Evolutionary conservation across 768 basidiomycete genomes (phyloP), one percentile per base, ranked within the genome.

Genomic region (Naganishia vishniacii): DNA sequence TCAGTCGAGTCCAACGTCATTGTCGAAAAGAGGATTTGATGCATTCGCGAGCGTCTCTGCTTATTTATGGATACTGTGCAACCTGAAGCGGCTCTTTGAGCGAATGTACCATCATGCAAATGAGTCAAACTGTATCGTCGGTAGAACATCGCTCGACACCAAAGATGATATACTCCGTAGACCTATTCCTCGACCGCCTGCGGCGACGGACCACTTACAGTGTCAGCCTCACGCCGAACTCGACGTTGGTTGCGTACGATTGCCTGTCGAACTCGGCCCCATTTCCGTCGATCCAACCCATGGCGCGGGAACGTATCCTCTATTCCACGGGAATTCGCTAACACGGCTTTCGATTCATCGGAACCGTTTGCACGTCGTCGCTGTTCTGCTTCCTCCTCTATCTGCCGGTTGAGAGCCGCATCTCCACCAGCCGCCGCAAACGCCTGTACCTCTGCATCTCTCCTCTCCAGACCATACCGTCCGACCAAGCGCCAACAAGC

Each of bases 401-500:
- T 56, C 53, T 56, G 32, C 20, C 53, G 53, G 12, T 1, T 3
- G 23, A 37, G 53, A 31, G 53, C 53, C 12, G 32, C 53, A 11
- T 37, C 23, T 34, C 53, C 53, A 25, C 53, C 53, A 12, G 20
- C 37, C 34, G 32, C 23, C 12, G 53, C 53, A 12, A 40, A 56
- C 11, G 18, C 53, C 15, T 56, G 53, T 15, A 40, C 53, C 11
- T 20, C 23, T 26, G n/a, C 23, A 40, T 56, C 20, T 2, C 23
- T 26, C 53, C 9, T 3, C 23, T 56, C 53, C 37, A 56, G 15
- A 4, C 53, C 53, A 40, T 56, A 56, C 34, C 53, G n/a, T 41
- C 53, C 53, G 2, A 56, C 34, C 9, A 56, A 16, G 9, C 53
- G 32, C 53, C 53, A 56, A 26, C 53, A 56, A 20, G 53, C 31